Conservation (phyloP, 2,329 filamentous ascomycete genomes). For the Pyricularia pennisetigena region DNA sequence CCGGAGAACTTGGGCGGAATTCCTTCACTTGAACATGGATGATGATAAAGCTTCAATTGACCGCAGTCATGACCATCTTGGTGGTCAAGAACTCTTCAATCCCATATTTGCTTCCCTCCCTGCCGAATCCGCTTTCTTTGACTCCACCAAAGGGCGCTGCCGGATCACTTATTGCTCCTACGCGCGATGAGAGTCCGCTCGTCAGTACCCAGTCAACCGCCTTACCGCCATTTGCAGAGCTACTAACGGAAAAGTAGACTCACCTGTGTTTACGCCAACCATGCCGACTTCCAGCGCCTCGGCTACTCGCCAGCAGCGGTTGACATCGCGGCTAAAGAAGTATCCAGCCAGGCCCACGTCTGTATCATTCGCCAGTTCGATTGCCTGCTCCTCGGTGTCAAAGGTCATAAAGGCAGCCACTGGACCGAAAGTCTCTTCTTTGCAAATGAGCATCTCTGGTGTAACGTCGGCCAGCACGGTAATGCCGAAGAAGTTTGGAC, state of each 20-base stretch:
- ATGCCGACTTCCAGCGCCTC: conserved; percentile 52
- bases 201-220: neutral
- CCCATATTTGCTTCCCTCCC: conserved; percentile 36
- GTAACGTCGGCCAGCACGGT: conserved; percentile 53
- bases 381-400: conserved; percentile 21
- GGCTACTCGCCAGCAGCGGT: conserved; percentile 27
- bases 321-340: conserved; percentile 16
- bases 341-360: conserved; percentile 20
- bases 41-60: neutral
- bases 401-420: conserved; percentile 13
- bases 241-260: conserved; percentile 31
- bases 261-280: conserved; percentile 46
- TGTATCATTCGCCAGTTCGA: conserved; percentile 22
- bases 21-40: neutral
- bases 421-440: conserved; percentile 14
- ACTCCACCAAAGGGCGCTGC: conserved; percentile 34
- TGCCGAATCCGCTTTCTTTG: conserved; percentile 36
- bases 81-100: conserved; percentile 35
- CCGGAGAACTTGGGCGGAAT: neutral
- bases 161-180: neutral
- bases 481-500: conserved; percentile 48
- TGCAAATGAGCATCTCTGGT: conserved; percentile 9
- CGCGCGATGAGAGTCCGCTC: neutral
- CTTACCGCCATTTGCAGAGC: neutral
- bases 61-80: conserved; percentile 27